Evolutionary conservation across 805 yeast species (phyloP).

Genomic region (Saccharomyces kudriavzevii): DNA sequence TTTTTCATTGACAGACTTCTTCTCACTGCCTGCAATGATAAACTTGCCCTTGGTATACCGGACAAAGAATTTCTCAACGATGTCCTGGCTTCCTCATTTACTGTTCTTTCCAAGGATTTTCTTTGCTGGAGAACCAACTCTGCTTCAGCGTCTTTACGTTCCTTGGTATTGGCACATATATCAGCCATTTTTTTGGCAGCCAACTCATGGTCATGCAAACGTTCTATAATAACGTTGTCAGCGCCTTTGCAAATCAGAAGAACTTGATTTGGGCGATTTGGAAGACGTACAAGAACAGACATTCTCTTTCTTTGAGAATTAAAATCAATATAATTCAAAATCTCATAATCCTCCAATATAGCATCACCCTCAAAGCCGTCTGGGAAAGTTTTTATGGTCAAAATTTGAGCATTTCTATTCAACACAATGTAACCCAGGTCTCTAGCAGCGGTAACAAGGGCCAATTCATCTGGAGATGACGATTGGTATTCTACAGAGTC

Average conservation of each 20-base stretch:
- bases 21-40: constrained; percentile 27
- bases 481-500: constrained; percentile 75
- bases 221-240: constrained; percentile 78
- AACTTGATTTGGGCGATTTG: constrained; percentile 52
- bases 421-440: constrained; percentile 86
- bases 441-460: constrained; percentile 87
- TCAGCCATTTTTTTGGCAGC: constrained; percentile 63
- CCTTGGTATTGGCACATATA: constrained; percentile 45
- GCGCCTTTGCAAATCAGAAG: constrained; percentile 91
- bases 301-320: constrained; percentile 84
- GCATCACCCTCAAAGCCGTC: constrained; percentile 65
- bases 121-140: constrained; percentile 56
- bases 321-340: constrained; percentile 79
- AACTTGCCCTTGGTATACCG: constrained; percentile 20
- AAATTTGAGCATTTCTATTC: constrained; percentile 51
- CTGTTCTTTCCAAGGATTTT: constrained; percentile 35
- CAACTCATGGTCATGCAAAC: constrained; percentile 47
- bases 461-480: constrained; percentile 93
- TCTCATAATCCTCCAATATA: constrained; percentile 56
- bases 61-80: constrained; percentile 30
- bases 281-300: constrained; percentile 78
- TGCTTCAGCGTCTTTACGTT: constrained; percentile 73
- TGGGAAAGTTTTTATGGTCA: constrained; percentile 74
- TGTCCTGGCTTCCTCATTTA: constrained; percentile 21
- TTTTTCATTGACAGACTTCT: constrained; percentile 23